Percentiles rank a stretch among this genome's conserved stretches.
Evolutionary conservation across 163 green algal species (phyloP).

Genomic region (Smithsoniella earleae): DNA sequence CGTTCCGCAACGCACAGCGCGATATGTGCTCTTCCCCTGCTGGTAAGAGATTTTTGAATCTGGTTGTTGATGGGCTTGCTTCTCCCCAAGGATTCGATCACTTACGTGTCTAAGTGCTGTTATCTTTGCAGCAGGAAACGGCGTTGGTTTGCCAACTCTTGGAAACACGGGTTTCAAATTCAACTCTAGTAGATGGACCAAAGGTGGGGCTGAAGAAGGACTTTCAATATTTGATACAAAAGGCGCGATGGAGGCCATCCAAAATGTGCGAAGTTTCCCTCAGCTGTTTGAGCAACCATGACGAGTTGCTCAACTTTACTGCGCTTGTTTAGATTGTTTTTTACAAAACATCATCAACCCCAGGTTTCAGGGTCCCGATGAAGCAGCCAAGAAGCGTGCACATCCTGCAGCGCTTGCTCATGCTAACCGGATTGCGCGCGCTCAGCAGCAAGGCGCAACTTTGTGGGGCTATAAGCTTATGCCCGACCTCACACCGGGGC

Average conservation of each 20-base stretch:
- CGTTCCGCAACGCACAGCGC: not conserved
- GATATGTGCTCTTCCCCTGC: not conserved
- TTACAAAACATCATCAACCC: no score
- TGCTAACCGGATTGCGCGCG: conserved; percentile 1
- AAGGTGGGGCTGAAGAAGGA: not conserved
- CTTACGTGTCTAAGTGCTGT: not conserved
- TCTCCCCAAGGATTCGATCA: not conserved
- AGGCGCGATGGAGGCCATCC: conserved; percentile 7
- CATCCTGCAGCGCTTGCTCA: conserved; percentile 22
- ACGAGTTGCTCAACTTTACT: no score
- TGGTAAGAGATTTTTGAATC: not conserved
- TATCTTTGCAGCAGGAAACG: not conserved
- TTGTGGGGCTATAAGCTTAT: conserved; percentile 13
- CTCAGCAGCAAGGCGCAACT: conserved; percentile 7
- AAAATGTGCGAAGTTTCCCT: not conserved
- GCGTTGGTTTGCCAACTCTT: conserved; percentile 1
- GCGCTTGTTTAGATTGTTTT: no score
- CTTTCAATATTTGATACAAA: conserved; percentile 23
- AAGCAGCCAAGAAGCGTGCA: conserved; percentile 14
- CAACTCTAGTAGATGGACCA: conserved; percentile 20
- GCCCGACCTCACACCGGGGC: conserved; percentile 10
- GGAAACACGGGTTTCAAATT: conserved; percentile 28
- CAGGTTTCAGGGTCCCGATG: conserved; percentile 20
- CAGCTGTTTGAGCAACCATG: not conserved
- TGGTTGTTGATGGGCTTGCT: not conserved